Base-by-base conservation (phyloP, 352 stramenopile genomes). In the Pythium phragmiticola region DNA sequence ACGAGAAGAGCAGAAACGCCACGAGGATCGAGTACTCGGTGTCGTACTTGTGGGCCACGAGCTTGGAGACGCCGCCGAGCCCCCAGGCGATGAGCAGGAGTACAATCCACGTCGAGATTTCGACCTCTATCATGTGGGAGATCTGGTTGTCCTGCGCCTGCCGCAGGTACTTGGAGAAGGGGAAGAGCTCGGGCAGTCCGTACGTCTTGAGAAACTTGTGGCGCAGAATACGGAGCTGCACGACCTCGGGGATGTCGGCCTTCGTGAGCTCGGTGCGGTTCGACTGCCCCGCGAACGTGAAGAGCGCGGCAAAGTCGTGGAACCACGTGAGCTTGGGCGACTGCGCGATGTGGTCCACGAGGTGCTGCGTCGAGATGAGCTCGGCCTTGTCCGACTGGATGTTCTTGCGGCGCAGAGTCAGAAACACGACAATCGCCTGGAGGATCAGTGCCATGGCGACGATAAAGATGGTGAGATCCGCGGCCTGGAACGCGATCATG, bases 101-200 rank as follows among this genome's bases (percentile, higher is more conserved):
- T 2, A 73, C 47, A 34, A 69, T 53, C 67, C 67, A 93, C 67
- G 78, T 88, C 7, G 77, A 82, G 17, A 87, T 74, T 39, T 90
- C 65, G 6, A 93, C 80, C 21, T 93, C 82, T 41, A 93, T 88
- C 74, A 93, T 84, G 61, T 93, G 75, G 16, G 74, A 86, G 57
- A 93, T 89, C 61, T 93, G 80, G 64, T 82, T 89, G 14, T 87
- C 82, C 68, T 90, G 84, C 4, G 78, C 81, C 9, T 86, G 78
- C 49, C 78, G 74, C 8, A 92, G 46, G 63, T 92, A 92, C 65
- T 92, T 92, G 61, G 77, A 77, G 61, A 89, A 92, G 11, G 84
- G 80, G 26, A 73, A 73, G 12, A 69, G 42, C 41, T 73, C 60
- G 1, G 66, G 60, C 3, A 73, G 66, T 3, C 58, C 58, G 28